Percentiles rank a stretch among this genome's conserved stretches.
Evolutionary conservation across 208 protist genomes (phyloP).

Genomic region (Giardia duodenalis): DNA sequence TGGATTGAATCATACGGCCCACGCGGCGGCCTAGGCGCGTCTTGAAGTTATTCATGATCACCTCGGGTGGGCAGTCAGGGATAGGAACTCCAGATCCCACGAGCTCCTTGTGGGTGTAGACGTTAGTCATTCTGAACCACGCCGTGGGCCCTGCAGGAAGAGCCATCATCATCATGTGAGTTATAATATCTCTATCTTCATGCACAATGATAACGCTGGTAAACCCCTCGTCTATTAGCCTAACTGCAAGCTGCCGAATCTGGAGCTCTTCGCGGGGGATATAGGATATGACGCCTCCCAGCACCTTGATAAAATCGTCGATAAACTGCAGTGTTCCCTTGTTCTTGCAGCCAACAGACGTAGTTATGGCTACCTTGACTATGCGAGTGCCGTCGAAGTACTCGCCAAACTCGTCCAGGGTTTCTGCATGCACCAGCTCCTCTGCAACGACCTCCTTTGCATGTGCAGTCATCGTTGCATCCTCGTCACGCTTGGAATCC

Average conservation of each 20-base stretch:
- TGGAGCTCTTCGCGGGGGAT: not conserved
- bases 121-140: not conserved
- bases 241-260: not conserved
- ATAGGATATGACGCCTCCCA: not conserved
- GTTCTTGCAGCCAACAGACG: not conserved
- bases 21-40: not conserved
- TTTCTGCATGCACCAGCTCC: conserved; percentile 25
- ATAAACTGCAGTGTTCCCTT: not conserved
- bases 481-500: not conserved
- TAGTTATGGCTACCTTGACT: not conserved
- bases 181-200: not conserved
- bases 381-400: not conserved
- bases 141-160: conserved; percentile 7
- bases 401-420: not conserved
- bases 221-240: not conserved
- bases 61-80: not conserved
- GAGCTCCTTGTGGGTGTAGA: not conserved
- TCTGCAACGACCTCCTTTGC: not conserved
- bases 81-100: not conserved
- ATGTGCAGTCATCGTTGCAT: not conserved
- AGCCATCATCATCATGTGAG: not conserved
- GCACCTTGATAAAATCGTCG: not conserved
- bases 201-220: not conserved
- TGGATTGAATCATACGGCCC: not conserved
- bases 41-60: conserved; percentile 26